Percentiles rank a stretch among this genome's conserved stretches.
Evolutionary conservation across 176 grass and related monocot genomes (phyloP).

Genomic region (Carex cristatella): DNA sequence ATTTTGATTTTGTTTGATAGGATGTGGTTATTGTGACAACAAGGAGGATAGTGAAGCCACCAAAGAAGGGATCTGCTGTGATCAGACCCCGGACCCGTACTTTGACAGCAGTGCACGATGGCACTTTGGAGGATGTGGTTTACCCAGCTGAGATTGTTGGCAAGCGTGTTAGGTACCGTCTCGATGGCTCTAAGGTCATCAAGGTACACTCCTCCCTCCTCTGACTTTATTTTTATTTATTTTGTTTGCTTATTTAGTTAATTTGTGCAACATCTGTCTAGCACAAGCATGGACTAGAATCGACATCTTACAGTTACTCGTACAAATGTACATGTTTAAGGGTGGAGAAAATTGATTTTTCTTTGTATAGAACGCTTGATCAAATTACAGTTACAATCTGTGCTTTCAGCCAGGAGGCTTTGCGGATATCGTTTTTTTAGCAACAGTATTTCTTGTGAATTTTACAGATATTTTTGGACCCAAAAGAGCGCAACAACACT

Average conservation of each 20-base stretch:
- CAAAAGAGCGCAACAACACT: constrained; percentile 90
- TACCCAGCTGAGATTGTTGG: constrained; percentile 63
- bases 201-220: constrained; percentile 14
- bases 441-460: not conserved
- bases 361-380: no score
- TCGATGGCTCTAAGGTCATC: constrained; percentile 39
- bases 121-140: constrained; percentile 70
- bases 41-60: constrained; percentile 69
- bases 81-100: constrained; percentile 62
- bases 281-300: not conserved
- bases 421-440: not conserved
- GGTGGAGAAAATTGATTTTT: no score
- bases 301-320: no score
- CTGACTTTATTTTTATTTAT: not conserved
- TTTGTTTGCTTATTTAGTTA: not conserved
- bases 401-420: no score
- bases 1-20: constrained; percentile 20
- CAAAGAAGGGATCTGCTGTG: constrained; percentile 90
- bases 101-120: constrained; percentile 84
- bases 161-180: constrained; percentile 74
- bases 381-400: no score
- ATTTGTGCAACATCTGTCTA: not conserved
- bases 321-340: no score
- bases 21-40: constrained; percentile 14
- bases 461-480: constrained; percentile 81